These are phyloP conservation scores for Lanzia echinophila DNA, from an alignment of 2,329 filamentous ascomycete species.

Conservation along the genomic window DNA sequence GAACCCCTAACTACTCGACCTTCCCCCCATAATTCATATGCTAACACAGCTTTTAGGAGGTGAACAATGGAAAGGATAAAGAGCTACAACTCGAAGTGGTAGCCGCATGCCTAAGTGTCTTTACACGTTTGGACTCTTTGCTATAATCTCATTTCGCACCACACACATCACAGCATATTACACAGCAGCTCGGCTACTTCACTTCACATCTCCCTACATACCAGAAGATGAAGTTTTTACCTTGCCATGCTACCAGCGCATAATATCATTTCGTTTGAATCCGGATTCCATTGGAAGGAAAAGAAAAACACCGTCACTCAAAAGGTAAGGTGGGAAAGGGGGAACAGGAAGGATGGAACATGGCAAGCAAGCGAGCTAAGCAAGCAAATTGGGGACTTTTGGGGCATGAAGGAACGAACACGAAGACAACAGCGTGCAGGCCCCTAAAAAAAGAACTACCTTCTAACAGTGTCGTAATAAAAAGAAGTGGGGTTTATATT, in stretches of 20 bases:
- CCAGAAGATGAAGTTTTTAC: not conserved
- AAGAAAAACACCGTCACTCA: not conserved
- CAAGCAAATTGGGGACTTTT: too few relatives aligned
- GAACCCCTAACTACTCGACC: conserved; percentile 15
- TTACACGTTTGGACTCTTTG: conserved; percentile 92
- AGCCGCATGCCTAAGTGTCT: conserved; percentile 92
- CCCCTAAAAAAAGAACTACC: not conserved
- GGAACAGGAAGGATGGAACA: not conserved
- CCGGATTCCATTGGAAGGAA: not conserved
- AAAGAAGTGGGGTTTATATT: not conserved
- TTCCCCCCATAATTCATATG: not conserved
- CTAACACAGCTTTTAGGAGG: conserved; percentile 46
- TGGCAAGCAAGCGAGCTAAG: not conserved
- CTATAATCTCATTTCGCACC: conserved; percentile 44
- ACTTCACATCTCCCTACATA: too few relatives aligned
- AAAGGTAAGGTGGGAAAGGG: not conserved
- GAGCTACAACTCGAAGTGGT: conserved; percentile 94
- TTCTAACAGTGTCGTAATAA: not conserved
- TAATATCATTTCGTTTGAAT: not conserved
- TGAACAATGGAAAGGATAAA: conserved; percentile 81
- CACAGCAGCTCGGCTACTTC: not conserved
- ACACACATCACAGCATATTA: not conserved
- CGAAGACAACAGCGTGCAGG: too few relatives aligned
- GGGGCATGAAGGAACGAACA: too few relatives aligned
- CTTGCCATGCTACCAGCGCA: conserved; percentile 1